These are phyloP conservation scores for Fusarium irregulare DNA, from an alignment of 2,329 filamentous ascomycete genomes.

Conservation along the genomic window DNA sequence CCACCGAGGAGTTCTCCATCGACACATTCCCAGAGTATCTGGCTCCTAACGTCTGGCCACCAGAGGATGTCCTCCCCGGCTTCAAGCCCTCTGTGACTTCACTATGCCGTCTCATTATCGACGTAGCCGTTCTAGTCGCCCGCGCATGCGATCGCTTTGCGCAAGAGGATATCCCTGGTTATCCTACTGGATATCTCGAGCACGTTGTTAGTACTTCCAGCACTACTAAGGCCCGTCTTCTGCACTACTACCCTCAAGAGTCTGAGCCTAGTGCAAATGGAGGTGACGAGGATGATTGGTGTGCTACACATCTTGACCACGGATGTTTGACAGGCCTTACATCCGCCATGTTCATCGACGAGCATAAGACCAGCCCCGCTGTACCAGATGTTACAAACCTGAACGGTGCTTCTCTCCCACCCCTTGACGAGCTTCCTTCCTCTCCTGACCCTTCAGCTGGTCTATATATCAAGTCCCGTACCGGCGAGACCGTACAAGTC, in stretches of 20 bases:
- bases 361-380: constrained; percentile 60
- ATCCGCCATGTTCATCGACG: constrained; percentile 95
- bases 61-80: constrained; percentile 73
- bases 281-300: constrained; percentile 86
- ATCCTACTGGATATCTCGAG: constrained; percentile 83
- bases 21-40: constrained; percentile 87
- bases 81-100: constrained; percentile 79
- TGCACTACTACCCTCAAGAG: constrained; percentile 88
- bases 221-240: constrained; percentile 88
- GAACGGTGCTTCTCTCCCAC: constrained; percentile 52
- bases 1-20: constrained; percentile 66
- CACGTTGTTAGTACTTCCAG: constrained; percentile 85
- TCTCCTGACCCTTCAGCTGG: constrained; percentile 88
- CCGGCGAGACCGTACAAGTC: constrained; percentile 86
- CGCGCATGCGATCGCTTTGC: constrained; percentile 91
- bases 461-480: constrained; percentile 91
- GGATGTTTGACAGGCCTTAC: constrained; percentile 95
- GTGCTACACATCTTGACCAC: constrained; percentile 89
- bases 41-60: constrained; percentile 89
- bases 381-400: constrained; percentile 45
- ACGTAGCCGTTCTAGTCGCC: constrained; percentile 88
- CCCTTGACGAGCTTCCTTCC: constrained; percentile 75
- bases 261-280: constrained; percentile 52
- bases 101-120: constrained; percentile 87
- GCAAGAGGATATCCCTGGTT: constrained; percentile 78